Evolutionary conservation across 129 eudicot genomes (phyloP), one percentile per base, ranked within the genome.

Genomic region (Flaveria robusta): DNA sequence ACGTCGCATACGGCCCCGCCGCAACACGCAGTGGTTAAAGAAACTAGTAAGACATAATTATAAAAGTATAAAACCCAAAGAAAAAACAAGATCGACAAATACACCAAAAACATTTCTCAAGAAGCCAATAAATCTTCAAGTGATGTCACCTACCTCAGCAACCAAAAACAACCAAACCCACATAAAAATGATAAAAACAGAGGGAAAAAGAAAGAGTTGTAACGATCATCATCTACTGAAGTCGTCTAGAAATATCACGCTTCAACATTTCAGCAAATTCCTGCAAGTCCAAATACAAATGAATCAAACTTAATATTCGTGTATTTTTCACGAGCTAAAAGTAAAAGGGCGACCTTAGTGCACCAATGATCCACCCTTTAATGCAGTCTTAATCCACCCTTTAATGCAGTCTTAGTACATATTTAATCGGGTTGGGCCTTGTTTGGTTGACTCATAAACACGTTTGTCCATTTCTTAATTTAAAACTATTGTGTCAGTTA

Each of bases 261-360:
- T 74, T 77, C 24, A 90, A 73, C 86, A 87, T 79, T 77, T 90
- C 88, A 63, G 70, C 37, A 62, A 88, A 93, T 22, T 90, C 95
- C 97, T 93, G 77, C 79, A 81, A 39, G 59, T 19, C 56, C 77
- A 65, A 19, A 39, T 34, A 68, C 49, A 72, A 49, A 16, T 39
- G 29, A 37, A 26, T 63, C 65, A 49, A 24, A 68, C 23, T 26
- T 39, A 65, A 27, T 22, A 24, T 20, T 9, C 42, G 24, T 56
- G 19, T 19, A 45, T 1, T n/a, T 18, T 46, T 3, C 79, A 63
- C 47, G 1, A 45, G 34, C 46, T 58, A 15, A 74, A 58, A 73
- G 68, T 12, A 34, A 34, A 34, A 34, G 7, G 39, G 39, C 5
- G 39, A 7, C 9, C 18, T 0, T 6, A 5, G 39, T 39, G 58